Base-by-base conservation (phyloP, 345 rosid species). In the Luvunga scandens region DNA sequence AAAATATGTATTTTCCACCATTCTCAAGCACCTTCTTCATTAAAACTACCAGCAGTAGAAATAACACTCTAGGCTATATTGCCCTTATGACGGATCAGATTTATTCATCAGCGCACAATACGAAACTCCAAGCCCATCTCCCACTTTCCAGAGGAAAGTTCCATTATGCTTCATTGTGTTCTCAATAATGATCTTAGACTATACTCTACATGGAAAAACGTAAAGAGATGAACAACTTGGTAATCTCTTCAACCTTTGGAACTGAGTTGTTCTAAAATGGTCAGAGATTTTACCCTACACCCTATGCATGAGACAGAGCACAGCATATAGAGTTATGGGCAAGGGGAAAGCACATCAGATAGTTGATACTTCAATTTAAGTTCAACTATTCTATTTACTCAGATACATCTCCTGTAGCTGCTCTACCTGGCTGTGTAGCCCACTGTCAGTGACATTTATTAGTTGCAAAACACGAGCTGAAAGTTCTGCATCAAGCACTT, bases 401-500 rank as follows among this genome's bases (percentile, higher is more conserved):
- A 53, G 21, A 18, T 53, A 53, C 22, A 53, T 19, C 57, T 53
- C 21, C 61, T 36, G 28, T 50, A 16, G 72, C 68, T 82, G 73
- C 63, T 57, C 72, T 81, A 93, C 98, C 97, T 94, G 98, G 82
- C 86, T 83, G 80, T 91, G 99, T 38, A 89, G 85, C 79, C 98
- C 98, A 88, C 92, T 93, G 80, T 97, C 99, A 72, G 90, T 90
- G 80, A 96, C 91, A 82, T 88, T 90, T 73, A 94, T 93, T 81
- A 96, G 87, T 87, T 88, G 97, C 89, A 97, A 83, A 83, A 97
- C 93, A 83, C 98, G 98, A 78, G 99, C 99, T 62, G 99, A 91
- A 81, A 97, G 98, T 84, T 97, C 99, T 9, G 99, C 99, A 87
- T 97, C 99, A 81, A 97, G 92, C 80, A 91, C 88, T 87, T 97